Base-by-base conservation (phyloP, 352 stramenopile genomes). In the Pseudoperonospora humuli region DNA sequence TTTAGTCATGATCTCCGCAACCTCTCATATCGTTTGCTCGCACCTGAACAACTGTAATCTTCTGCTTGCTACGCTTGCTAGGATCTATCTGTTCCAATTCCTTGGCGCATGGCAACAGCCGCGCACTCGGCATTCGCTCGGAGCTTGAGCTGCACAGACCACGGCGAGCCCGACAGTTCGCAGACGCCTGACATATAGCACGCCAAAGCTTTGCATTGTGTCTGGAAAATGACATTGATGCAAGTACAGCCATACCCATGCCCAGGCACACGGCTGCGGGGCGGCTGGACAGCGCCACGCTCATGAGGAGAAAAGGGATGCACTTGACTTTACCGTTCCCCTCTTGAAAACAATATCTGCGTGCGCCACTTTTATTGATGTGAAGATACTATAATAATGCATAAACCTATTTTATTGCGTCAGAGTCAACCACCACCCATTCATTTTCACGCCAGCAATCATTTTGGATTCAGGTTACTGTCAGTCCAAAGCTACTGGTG, bases 391-490 rank as follows among this genome's bases (percentile, higher is more conserved):
- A 18, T 10, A 5, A 20, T 10, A 13, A n/a, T 43, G 26, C 24
- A 43, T 44, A 26, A 23, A 11, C 0, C 9, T 31, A 54, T 32
- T 47, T 54, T 13, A 35, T 7, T 19, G 3, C 11, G 20, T 26
- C 17, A 7, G 15, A 29, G 49, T 34, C 61, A 48, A 41, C 54
- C 66, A 50, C 56, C 55, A 64, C 50, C 39, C 54, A 58, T 57
- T 13, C 26, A 32, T 32, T 32, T 52, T 45, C 17, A 21, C 17
- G 25, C 34, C 40, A 17, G 39, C 31, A 33, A 37, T 64, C 61
- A 75, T 72, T 87, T 92, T 87, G 79, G 76, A 88, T 92, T 92
- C 79, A 92, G 79, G 79, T 92, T 89, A 92, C 73, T 71, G 79
- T 81, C 79, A 86, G 75, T 85, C 69, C 75, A 66, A 86, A 67